Percentiles rank a stretch among this genome's conserved stretches.
phyloP scores from a whole-genome alignment of 1,139 yeast species.

The Kodamaea anthophila region DNA sequence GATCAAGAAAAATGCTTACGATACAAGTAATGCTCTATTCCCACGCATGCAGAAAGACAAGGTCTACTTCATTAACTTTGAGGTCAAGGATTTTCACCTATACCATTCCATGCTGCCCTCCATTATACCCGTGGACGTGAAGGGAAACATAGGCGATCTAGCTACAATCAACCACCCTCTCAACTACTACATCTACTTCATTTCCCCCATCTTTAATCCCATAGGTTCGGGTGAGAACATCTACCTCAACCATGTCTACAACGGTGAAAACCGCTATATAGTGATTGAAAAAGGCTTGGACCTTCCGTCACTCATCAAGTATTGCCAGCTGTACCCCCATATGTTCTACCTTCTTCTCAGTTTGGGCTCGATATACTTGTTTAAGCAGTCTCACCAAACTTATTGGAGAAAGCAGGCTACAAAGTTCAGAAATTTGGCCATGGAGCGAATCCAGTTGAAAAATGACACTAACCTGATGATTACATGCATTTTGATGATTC shows the following conservation, averaged over 20 bases:
- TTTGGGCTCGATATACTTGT: slow-evolving; percentile 23
- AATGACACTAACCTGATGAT: slow-evolving; percentile 16
- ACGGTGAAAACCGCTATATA: slow-evolving; percentile 10
- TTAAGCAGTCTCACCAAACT: slow-evolving; percentile 11
- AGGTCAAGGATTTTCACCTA: slow-evolving; percentile 12
- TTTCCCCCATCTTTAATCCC: slow-evolving; percentile 26
- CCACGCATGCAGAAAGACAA: slow-evolving; percentile 11
- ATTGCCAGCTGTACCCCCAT: slow-evolving; percentile 19
- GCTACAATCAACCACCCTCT: slow-evolving; percentile 19
- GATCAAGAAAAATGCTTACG: slow-evolving; percentile 7
- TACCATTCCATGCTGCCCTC: slow-evolving; percentile 10
- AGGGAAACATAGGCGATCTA: slow-evolving; percentile 11
- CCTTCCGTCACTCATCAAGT: slow-evolving; percentile 18
- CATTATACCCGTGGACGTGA: slow-evolving; percentile 20
- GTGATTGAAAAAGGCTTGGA: slow-evolving; percentile 22
- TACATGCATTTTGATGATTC: slow-evolving; percentile 20
- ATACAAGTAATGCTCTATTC: slow-evolving; percentile 3
- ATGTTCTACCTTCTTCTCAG: slow-evolving; percentile 22
- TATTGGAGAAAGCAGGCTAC: slow-evolving; percentile 17
- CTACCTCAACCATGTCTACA: slow-evolving; percentile 11
- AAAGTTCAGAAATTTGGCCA: slow-evolving; percentile 16
- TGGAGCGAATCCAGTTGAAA: slow-evolving; percentile 8
- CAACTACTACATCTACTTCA: slow-evolving; percentile 21
- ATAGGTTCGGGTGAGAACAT: slow-evolving; percentile 13
- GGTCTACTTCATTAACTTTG: slow-evolving; percentile 17